phyloP scores from a whole-genome alignment of 768 basidiomycete species.

The Tulasnella sp. region DNA sequence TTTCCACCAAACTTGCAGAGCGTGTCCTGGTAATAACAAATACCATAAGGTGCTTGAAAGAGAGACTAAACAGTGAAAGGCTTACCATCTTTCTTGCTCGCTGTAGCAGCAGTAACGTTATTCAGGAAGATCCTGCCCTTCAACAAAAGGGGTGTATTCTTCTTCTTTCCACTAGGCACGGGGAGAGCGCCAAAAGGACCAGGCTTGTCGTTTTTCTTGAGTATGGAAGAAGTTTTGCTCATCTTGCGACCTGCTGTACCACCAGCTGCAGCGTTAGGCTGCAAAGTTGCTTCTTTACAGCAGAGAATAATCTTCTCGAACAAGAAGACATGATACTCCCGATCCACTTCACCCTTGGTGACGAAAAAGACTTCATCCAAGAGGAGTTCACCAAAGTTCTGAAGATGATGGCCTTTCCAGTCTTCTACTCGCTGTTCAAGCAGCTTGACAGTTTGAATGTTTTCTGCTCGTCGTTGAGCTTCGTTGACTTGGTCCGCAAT shows the following conservation, averaged over 20 bases:
- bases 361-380: slow-evolving; percentile 93
- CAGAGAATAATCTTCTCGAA: slow-evolving; percentile 99
- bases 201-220: slow-evolving; percentile 50
- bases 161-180: slow-evolving; percentile 47
- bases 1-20: slow-evolving; percentile 87
- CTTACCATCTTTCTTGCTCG: slow-evolving; percentile 44
- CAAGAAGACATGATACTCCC: slow-evolving; percentile 96
- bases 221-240: slow-evolving; percentile 73
- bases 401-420: slow-evolving; percentile 96
- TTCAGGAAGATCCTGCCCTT: slow-evolving; percentile 97
- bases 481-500: slow-evolving; percentile 96
- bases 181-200: slow-evolving; percentile 34
- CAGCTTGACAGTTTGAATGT: slow-evolving; percentile 77
- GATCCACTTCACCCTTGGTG: slow-evolving; percentile 88
- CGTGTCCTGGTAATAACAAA: slow-evolving; percentile 36
- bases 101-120: slow-evolving; percentile 76
- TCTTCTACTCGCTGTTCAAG: slow-evolving; percentile 82
- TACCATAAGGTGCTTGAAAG: slow-evolving; percentile 6
- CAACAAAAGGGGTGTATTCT: slow-evolving; percentile 67
- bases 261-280: slow-evolving; percentile 22
- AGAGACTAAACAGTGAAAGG: slow-evolving; percentile 7
- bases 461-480: slow-evolving; percentile 81
- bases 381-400: slow-evolving; percentile 85
- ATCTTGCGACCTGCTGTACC: slow-evolving; percentile 49
- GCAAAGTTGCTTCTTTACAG: slow-evolving; percentile 76